phyloP scores from a whole-genome alignment of 805 yeast genomes.

The Wickerhamiella galacta region DNA sequence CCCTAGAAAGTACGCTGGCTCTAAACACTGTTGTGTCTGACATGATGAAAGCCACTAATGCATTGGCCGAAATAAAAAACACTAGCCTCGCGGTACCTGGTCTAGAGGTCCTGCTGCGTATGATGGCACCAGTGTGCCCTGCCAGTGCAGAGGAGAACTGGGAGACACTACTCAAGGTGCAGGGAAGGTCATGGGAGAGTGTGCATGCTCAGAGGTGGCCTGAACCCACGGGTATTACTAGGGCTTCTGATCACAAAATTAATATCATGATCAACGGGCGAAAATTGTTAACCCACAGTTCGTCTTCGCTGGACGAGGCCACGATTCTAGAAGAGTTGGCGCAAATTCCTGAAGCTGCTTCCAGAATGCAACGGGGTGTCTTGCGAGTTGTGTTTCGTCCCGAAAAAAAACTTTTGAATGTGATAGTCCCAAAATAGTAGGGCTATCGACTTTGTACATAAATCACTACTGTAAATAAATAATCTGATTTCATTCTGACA shows the following conservation, averaged over 20 bases:
- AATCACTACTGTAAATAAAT: neutral
- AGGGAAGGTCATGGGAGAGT: conserved; percentile 27
- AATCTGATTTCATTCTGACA: too few species aligned
- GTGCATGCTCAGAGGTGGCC: conserved; percentile 59
- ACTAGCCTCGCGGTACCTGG: conserved; percentile 22
- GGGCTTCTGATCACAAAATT: conserved; percentile 23
- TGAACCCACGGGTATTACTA: conserved; percentile 22
- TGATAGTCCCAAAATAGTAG: conserved; percentile 1
- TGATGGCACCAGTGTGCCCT: conserved; percentile 71
- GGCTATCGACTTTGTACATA: neutral
- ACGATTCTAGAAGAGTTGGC: too few species aligned
- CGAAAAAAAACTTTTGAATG: conserved; percentile 6
- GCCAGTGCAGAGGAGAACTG: conserved; percentile 69
- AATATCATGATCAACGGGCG: too few species aligned
- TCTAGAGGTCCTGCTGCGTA: conserved; percentile 34
- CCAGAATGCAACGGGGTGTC: neutral
- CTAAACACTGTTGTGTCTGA: conserved; percentile 80
- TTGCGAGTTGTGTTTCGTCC: neutral
- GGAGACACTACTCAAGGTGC: conserved; percentile 29
- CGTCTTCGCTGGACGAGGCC: too few species aligned
- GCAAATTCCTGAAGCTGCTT: neutral
- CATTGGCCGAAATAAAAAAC: conserved; percentile 25
- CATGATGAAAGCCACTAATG: conserved; percentile 61
- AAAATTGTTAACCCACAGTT: too few species aligned
- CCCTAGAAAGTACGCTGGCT: conserved; percentile 42